Conservation (phyloP, 2,329 filamentous ascomycete genomes). For the Tympanopsis confertula region DNA sequence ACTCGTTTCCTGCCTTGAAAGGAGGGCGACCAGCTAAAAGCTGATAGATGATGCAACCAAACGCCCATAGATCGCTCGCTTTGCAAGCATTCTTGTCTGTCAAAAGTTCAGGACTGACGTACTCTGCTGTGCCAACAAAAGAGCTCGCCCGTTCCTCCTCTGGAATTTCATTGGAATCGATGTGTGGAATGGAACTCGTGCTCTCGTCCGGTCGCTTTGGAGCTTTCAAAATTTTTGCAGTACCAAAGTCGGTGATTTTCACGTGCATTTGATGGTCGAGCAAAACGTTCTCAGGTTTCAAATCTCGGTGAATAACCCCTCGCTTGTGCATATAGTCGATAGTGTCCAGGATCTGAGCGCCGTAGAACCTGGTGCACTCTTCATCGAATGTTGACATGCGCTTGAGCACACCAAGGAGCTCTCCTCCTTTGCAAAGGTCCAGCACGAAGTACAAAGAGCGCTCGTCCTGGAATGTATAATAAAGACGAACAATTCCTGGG, state of each 20-base stretch:
- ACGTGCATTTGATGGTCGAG: conserved; percentile 93
- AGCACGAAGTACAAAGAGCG: conserved; percentile 92
- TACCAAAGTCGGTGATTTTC: conserved; percentile 98
- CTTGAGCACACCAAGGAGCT: conserved; percentile 84
- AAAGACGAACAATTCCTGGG: conserved; percentile 87
- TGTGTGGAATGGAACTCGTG: conserved; percentile 16
- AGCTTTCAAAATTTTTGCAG: conserved; percentile 77
- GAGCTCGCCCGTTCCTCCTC: conserved; percentile 55
- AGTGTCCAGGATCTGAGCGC: conserved; percentile 87
- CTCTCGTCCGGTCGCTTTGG: conserved; percentile 31
- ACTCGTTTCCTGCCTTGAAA: conserved; percentile 93
- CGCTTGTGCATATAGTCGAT: conserved; percentile 97
- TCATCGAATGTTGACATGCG: conserved; percentile 89
- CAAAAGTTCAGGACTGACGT: conserved; percentile 92
- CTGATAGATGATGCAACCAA: conserved; percentile 96
- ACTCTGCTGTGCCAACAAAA: conserved; percentile 95
- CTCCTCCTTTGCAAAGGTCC: conserved; percentile 83
- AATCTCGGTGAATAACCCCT: conserved; percentile 88
- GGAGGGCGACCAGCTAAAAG: conserved; percentile 88
- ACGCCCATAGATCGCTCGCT: conserved; percentile 94
- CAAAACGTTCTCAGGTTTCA: conserved; percentile 95
- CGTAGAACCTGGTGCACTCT: conserved; percentile 88
- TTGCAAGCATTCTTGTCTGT: conserved; percentile 96
- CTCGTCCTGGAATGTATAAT: conserved; percentile 98
- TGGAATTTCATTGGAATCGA: conserved; percentile 8